Evolutionary conservation across 768 basidiomycete genomes (phyloP).

Genomic region (Cytidiella melzeri): DNA sequence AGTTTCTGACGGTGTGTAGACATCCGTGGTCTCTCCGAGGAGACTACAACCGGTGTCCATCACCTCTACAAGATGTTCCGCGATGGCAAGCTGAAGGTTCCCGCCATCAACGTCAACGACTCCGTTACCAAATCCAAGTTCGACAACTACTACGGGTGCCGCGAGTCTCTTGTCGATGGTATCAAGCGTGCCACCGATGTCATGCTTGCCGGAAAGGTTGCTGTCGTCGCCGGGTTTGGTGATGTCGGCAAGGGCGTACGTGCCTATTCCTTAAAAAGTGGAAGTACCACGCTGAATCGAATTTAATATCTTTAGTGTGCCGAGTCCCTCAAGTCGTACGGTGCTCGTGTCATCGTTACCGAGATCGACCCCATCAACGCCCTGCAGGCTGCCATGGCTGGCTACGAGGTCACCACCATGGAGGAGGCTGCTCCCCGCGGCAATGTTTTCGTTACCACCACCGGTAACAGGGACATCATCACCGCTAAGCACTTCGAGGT

Average conservation of each 20-base stretch:
- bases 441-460: slow-evolving; percentile 97
- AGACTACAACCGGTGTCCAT: slow-evolving; percentile 99
- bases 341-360: slow-evolving; percentile 91
- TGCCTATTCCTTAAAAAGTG: too few relatives aligned
- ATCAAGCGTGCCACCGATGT: slow-evolving; percentile 99
- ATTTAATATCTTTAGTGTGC: slow-evolving; percentile 65
- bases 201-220: slow-evolving; percentile 99
- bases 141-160: slow-evolving; percentile 97
- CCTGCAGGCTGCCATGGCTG: slow-evolving; percentile 99
- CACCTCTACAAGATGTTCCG: slow-evolving; percentile 98
- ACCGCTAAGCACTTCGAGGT: slow-evolving; percentile 81
- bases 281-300: background rate
- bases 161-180: slow-evolving; percentile 98
- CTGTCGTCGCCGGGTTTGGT: slow-evolving; percentile 97
- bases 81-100: slow-evolving; percentile 92
- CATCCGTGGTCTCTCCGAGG: slow-evolving; percentile 93
- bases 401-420: slow-evolving; percentile 98
- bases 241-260: slow-evolving; percentile 98
- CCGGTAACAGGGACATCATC: slow-evolving; percentile 98
- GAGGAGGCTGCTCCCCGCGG: slow-evolving; percentile 86
- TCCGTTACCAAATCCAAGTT: slow-evolving; percentile 99
- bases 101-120: slow-evolving; percentile 99
- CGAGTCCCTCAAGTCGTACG: slow-evolving; percentile 95
- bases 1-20: slow-evolving; percentile 41
- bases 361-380: slow-evolving; percentile 99